A percentile compares a stretch with the other conserved stretches of the same genome.
These are phyloP conservation scores for Drosera spatulata DNA, from an alignment of 179 eudicot genomes.

Conservation along the genomic window DNA sequence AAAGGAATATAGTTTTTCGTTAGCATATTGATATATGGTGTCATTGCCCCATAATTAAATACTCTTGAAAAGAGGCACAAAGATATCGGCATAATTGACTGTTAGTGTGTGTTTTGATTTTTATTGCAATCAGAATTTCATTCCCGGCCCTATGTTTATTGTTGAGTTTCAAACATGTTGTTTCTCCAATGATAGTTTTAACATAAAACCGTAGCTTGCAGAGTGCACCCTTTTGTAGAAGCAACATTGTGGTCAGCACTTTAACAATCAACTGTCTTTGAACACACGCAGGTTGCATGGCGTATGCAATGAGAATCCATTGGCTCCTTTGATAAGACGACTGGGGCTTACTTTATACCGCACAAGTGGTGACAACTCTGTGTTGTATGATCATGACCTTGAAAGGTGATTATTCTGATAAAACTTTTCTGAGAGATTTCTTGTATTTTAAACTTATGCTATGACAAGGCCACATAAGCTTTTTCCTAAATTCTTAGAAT, in stretches of 20 bases:
- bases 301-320: slow-evolving; percentile 90
- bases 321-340: slow-evolving; percentile 91
- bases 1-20: too few species aligned
- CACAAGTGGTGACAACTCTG: slow-evolving; percentile 98
- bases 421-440: neutral
- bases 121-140: too few species aligned
- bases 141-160: too few species aligned
- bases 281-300: slow-evolving; percentile 91
- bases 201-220: too few species aligned
- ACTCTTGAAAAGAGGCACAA: too few species aligned
- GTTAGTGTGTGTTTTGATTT: too few species aligned
- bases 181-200: neutral
- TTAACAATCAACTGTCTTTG: slow-evolving; percentile 7
- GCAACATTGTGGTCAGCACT: neutral
- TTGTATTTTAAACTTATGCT: neutral
- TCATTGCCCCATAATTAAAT: too few species aligned
- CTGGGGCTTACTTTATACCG: slow-evolving; percentile 95
- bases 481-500: too few species aligned
- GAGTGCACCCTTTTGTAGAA: slow-evolving; percentile 9
- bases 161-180: neutral
- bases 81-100: too few species aligned
- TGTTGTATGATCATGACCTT: slow-evolving; percentile 93
- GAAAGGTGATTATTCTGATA: slow-evolving; percentile 53
- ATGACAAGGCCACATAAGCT: neutral
- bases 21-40: too few species aligned